Percentiles rank a stretch among this genome's conserved stretches.
Conservation (phyloP, 495 filamentous ascomycete genomes). For the Neurospora sp. region DNA sequence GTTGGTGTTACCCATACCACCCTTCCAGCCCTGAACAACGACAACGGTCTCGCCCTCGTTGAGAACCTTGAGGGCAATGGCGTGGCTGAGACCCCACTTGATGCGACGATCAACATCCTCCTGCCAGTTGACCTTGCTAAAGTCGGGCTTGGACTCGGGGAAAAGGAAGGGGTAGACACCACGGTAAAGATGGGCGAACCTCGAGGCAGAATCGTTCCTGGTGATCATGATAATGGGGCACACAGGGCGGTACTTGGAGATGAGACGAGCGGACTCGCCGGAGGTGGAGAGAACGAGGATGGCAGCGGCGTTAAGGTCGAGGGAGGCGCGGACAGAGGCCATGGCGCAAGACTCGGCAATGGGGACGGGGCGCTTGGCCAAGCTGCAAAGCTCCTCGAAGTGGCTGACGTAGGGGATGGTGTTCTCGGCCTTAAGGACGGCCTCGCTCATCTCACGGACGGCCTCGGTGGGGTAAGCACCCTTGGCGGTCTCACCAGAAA, state of each 20-base stretch:
- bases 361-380: conserved; percentile 69
- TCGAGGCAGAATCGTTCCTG: conserved; percentile 67
- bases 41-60: conserved; percentile 75
- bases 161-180: conserved; percentile 97
- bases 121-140: conserved; percentile 81
- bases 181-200: conserved; percentile 92
- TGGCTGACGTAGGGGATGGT: conserved; percentile 92
- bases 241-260: conserved; percentile 96
- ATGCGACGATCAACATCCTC: conserved; percentile 95
- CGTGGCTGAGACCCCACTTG: conserved; percentile 84
- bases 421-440: conserved; percentile 90
- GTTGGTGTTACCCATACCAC: conserved; percentile 97
- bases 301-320: conserved; percentile 91
- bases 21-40: conserved; percentile 92
- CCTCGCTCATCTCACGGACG: conserved; percentile 95
- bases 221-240: conserved; percentile 99
- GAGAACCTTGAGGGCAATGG: conserved; percentile 74
- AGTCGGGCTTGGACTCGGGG: conserved; percentile 87
- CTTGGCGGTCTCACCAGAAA: conserved; percentile 98
- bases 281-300: conserved; percentile 90
- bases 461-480: conserved; percentile 88
- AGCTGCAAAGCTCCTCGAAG: conserved; percentile 84
- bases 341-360: conserved; percentile 90
- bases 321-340: conserved; percentile 83
- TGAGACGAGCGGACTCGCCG: conserved; percentile 80